phyloP scores from a whole-genome alignment of 1,284 basidiomycete genomes.

The Ceratobasidium sp. region DNA sequence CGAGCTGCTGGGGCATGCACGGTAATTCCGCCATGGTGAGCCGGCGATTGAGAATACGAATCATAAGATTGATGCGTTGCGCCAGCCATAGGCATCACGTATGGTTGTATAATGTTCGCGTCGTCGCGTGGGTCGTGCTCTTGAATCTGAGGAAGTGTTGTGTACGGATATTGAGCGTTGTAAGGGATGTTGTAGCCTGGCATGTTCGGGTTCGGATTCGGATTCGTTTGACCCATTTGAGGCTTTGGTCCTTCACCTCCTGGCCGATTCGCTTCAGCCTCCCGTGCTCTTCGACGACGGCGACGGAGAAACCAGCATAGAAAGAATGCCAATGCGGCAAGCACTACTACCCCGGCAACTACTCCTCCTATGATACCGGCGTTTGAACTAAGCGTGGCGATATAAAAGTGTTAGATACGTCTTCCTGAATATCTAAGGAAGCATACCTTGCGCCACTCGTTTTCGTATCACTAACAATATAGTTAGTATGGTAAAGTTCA shows the following conservation, averaged over 20 bases:
- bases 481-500: neutral
- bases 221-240: neutral
- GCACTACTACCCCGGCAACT: neutral
- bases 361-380: neutral
- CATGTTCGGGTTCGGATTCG: neutral
- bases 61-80: neutral
- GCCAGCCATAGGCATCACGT: neutral
- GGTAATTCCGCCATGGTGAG: neutral
- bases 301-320: conserved; percentile 22
- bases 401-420: neutral
- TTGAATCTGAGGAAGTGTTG: neutral
- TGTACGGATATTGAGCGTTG: neutral
- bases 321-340: neutral
- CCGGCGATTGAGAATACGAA: neutral
- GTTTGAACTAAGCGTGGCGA: neutral
- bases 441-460: neutral
- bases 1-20: conserved; percentile 8
- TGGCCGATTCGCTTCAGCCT: neutral
- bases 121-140: neutral
- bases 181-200: neutral
- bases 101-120: neutral
- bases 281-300: neutral
- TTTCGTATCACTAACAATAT: neutral
- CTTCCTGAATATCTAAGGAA: neutral
- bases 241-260: neutral